Evolutionary conservation across 139 green algal genomes (phyloP), one percentile per base, ranked within the genome.

Genomic region (Edaphochlamys debaryana): DNA sequence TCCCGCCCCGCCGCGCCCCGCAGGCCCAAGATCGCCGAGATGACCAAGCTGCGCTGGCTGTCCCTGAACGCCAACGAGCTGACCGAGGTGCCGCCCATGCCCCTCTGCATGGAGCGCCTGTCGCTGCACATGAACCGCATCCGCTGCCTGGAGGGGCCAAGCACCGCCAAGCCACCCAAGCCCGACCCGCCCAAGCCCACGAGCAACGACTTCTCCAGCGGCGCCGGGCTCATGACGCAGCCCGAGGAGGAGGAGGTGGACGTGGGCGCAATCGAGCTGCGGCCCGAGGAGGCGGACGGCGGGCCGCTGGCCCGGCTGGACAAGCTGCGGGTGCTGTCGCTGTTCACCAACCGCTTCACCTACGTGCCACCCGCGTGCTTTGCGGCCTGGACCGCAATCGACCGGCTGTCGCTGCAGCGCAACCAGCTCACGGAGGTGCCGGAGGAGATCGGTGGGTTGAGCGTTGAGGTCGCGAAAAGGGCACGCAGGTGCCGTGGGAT

Each of bases 81-180:
- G n/a, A 69, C n/a, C 3, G n/a, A 11, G 63, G 63, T 40, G 63
- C 63, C 63, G 25, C n/a, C 20, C 7, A 37, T 68, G 63, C 58
- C 58, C 25, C 11, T 19, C 63, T 38, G 15, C 63, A 17, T 69
- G 63, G 32, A 69, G 63, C 63, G 63, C 1, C 32, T 69, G 13
- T 69, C 63, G 11, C 63, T 69, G 32, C 63, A 69, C 63, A 69
- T 69, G 63, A 69, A 69, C 63, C 32, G 23, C 15, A 41, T 69
- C n/a, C n/a, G 9, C 15, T 15, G 63, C 3, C 63, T 69, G 32
- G 32, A 36, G 45, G 11, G 11, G 11, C 45, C 45, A 13, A 13
- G 45, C 11, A 13, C 45, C 45, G 45, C 11, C 45, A 54, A n/a
- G n/a, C n/a, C n/a, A n/a, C n/a, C n/a, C n/a, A n/a, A n/a, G n/a